Percentiles rank a stretch among this genome's conserved stretches.
phyloP scores from a whole-genome alignment of 768 basidiomycete species.

The Mycena chlorophos region DNA sequence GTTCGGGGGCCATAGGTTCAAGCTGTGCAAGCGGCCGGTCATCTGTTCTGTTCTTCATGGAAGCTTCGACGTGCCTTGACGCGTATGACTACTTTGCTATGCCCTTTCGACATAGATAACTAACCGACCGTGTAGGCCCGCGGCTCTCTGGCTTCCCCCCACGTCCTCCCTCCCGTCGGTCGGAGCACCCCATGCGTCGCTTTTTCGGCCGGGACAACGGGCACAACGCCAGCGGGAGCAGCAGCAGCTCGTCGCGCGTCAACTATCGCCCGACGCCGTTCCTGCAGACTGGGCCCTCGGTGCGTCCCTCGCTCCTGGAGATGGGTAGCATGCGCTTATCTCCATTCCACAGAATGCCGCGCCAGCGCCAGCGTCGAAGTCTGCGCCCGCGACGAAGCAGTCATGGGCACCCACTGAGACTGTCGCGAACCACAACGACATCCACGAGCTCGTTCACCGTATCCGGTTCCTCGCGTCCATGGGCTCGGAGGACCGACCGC shows the following conservation, averaged over 20 bases:
- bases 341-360: background rate
- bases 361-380: background rate
- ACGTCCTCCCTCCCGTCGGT: background rate
- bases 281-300: slow-evolving; percentile 3
- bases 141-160: background rate
- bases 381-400: slow-evolving; percentile 5
- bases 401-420: slow-evolving; percentile 19
- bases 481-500: slow-evolving; percentile 17
- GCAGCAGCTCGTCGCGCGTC: no score
- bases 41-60: background rate
- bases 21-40: background rate
- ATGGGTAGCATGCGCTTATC: background rate
- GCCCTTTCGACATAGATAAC: background rate
- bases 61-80: background rate
- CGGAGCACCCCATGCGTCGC: slow-evolving; percentile 18
- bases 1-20: background rate
- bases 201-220: slow-evolving; percentile 8
- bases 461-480: slow-evolving; percentile 17
- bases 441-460: slow-evolving; percentile 18
- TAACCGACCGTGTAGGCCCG: background rate
- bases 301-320: background rate
- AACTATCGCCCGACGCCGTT: slow-evolving; percentile 10
- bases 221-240: no score
- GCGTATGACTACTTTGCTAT: slow-evolving; percentile 1
- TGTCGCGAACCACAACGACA: slow-evolving; percentile 19